Percentiles rank a stretch among this genome's conserved stretches.
phyloP scores from a whole-genome alignment of 2,329 filamentous ascomycete species.

The Stachybotrys elegans region DNA sequence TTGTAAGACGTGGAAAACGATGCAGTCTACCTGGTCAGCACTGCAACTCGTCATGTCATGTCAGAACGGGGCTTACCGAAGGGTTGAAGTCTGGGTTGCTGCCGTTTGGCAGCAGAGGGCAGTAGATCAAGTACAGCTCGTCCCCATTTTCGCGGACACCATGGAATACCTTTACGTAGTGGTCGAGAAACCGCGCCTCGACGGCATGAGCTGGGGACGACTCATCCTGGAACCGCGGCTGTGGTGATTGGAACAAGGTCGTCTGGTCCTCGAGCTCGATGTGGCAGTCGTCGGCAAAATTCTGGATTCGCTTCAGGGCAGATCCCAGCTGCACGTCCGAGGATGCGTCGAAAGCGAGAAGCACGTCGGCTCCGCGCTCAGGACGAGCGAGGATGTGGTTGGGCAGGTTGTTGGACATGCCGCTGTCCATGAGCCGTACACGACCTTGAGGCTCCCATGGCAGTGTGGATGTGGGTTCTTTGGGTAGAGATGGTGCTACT shows the following conservation, averaged over 20 bases:
- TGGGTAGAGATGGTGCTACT: too few relatives aligned
- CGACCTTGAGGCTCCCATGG: constrained; percentile 16
- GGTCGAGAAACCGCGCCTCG: constrained; percentile 1
- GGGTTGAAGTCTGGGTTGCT: constrained; percentile 9
- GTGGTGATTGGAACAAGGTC: not conserved
- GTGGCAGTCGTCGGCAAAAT: constrained; percentile 14
- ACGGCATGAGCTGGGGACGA: not conserved
- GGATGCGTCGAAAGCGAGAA: constrained; percentile 14
- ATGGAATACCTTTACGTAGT: constrained; percentile 13
- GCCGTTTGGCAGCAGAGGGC: constrained; percentile 12
- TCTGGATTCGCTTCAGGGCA: constrained; percentile 11
- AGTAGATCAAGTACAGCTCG: constrained; percentile 12
- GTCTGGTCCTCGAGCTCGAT: constrained; percentile 10
- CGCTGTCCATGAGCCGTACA: constrained; percentile 13
- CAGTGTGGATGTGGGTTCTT: not conserved
- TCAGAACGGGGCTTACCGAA: constrained; percentile 5
- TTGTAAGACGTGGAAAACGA: constrained; percentile 17
- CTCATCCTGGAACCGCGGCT: fast-evolving
- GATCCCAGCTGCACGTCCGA: constrained; percentile 13
- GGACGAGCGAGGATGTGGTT: constrained; percentile 13
- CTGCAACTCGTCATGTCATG: fast-evolving
- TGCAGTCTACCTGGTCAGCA: constrained; percentile 8
- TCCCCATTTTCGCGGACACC: constrained; percentile 7
- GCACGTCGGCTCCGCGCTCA: constrained; percentile 12
- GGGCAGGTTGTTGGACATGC: constrained; percentile 16